Base-by-base conservation (phyloP, 176 grass and related monocot genomes). In the Themeda triandra region DNA sequence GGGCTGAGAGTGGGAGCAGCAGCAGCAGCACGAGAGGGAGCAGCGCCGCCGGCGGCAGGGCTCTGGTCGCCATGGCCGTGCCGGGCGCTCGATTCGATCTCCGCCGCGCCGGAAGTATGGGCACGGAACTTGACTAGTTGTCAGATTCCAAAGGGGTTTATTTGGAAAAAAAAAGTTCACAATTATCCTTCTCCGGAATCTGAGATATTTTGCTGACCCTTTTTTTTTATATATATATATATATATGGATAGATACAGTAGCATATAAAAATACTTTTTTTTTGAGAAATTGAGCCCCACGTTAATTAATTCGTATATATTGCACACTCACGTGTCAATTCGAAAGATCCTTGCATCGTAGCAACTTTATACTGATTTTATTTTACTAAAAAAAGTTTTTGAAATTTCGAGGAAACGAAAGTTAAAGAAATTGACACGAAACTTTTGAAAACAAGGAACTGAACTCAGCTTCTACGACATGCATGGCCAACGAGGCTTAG, bases 1-100 rank as follows among this genome's bases (percentile, higher is more conserved):
- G 83, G 73, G 74, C 41, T 60, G 82, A 74, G 11, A 92, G 44
- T 13, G 75, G 17, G n/a, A 87, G 82, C 1, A 89, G 70, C 24
- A 58, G 78, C 9, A 82, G 25, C 49, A 72, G 73, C 48, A 76
- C 32, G 7, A 84, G 48, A 79, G 75, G 30, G 25, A 76, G 66
- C 66, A 83, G 79, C 71, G 53, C 59, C n/a, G n/a, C n/a, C 48
- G 71, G 80, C 66, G 66, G 71, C 8, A 83, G 65, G 40, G 42
- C 37, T 37, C 28, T 23, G 39, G 33, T 76, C 81, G 82, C 77
- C 90, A 85, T 91, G 25, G 75, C 65, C n/a, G 71, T 75, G 66
- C 15, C 66, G 46, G 46, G 51, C 39, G 54, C 54, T 49, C 69
- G 84, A 80, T 87, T 87, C 76, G 80, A 87, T 91, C 84, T 79